Conservation (phyloP, 2,329 filamentous ascomycete genomes). For the Ploettnerulaceae sp. region DNA sequence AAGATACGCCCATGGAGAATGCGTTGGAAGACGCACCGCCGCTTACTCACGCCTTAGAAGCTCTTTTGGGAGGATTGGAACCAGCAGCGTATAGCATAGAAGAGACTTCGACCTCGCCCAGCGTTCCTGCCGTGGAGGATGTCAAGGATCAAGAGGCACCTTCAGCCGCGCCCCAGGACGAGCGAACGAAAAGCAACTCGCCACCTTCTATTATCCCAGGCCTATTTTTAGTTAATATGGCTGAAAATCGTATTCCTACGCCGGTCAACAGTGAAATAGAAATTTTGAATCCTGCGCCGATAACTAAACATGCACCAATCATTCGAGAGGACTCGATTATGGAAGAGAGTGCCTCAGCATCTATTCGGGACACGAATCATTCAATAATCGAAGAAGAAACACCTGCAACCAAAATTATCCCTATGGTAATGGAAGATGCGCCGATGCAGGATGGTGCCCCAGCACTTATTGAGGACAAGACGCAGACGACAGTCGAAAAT, state of each 20-base stretch:
- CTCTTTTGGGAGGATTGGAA: slow-evolving; percentile 27
- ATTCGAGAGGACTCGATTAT: neutral
- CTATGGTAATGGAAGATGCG: neutral
- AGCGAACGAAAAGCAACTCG: neutral
- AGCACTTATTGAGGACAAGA: neutral
- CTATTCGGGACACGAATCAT: neutral
- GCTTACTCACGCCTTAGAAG: slow-evolving; percentile 30
- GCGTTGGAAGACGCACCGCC: slow-evolving; percentile 12
- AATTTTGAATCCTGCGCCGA: neutral
- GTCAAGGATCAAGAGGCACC: neutral
- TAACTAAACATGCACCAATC: neutral
- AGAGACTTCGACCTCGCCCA: neutral
- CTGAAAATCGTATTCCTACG: neutral
- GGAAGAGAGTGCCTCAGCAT: neutral
- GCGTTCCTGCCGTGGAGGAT: neutral
- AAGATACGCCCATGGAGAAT: slow-evolving; percentile 9
- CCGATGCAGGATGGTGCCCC: neutral
- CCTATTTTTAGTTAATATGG: slow-evolving; percentile 2
- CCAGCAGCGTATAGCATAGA: slow-evolving; percentile 2
- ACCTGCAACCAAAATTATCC: neutral
- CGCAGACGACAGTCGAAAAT: neutral
- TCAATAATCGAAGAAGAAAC: neutral
- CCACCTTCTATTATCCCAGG: slow-evolving; percentile 7
- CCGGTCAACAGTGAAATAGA: neutral
- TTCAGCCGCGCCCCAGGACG: neutral